Evolutionary conservation across 108 stramenopile species (phyloP), one percentile per base, ranked within the genome.

Genomic region (Nitzschia palea): DNA sequence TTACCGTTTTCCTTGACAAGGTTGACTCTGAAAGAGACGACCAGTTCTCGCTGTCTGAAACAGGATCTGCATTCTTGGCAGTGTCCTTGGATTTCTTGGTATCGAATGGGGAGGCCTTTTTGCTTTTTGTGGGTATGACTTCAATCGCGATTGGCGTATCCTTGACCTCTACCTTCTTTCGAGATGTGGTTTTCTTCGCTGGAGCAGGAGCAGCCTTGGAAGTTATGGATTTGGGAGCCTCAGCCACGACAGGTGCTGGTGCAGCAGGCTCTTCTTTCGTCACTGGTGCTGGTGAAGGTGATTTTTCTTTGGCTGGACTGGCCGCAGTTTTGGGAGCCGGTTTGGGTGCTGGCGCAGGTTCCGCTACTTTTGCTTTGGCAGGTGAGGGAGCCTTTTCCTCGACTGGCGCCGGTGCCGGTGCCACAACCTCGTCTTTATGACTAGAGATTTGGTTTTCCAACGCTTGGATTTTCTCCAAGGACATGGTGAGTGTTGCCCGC

Each of bases 1-100:
- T 61, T 18, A 76, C 65, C 12, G 80, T 76, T 43, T 75, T 80
- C 56, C 74, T 34, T 28, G 53, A 66, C 51, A 80, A 51, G 50
- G 80, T 67, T 32, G 80, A 80, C 31, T 61, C 51, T 17, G 74
- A 55, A 12, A 80, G 37, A 23, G 0, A 51, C 25, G 54, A 52
- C 62, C 73, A 69, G 37, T 72, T 42, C 30, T 62, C 52, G 26
- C 31, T 31, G 15, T 2, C 3, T 1, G 33, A 17, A 32, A 20
- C 26, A 1, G 9, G 9, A 9, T 43, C 40, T 44, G 55, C 55
- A 5, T 25, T 29, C 55, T 55, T 29, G 8, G 55, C 55, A n/a
- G n/a, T n/a, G n/a, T n/a, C n/a, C n/a, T n/a, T n/a, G 14, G 42
- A 9, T 42, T 10, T 28, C 31, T 14, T 45, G 61, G 18, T 20